Evolutionary conservation across 768 basidiomycete genomes (phyloP).

Genomic region (Leccinum rimulosum): DNA sequence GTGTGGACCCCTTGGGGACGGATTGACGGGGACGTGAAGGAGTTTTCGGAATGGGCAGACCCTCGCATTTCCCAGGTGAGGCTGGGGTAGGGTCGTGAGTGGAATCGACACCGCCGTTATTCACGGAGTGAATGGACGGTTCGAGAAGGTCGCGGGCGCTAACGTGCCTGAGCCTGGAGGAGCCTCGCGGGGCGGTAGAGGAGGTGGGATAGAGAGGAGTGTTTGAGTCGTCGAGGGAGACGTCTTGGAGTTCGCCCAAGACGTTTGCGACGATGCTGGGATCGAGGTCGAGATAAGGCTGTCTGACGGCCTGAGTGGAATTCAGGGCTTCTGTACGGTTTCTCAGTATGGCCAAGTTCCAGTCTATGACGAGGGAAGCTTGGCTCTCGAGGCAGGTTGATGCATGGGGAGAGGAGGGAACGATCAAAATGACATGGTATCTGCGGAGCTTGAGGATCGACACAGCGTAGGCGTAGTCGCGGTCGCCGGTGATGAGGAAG

Average conservation of each 20-base stretch:
- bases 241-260: constrained; percentile 21
- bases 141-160: constrained; percentile 27
- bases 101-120: constrained; percentile 5
- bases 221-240: constrained; percentile 15
- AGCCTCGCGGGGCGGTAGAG: neutral
- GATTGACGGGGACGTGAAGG: constrained; percentile 23
- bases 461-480: constrained; percentile 65
- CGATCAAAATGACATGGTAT: constrained; percentile 52
- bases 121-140: constrained; percentile 11
- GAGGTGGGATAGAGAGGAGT: constrained; percentile 1
- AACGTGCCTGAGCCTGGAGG: constrained; percentile 13
- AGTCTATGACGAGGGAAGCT: constrained; percentile 52
- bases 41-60: constrained; percentile 13
- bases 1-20: constrained; percentile 14
- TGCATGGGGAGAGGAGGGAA: constrained; percentile 35
- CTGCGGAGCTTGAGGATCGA: constrained; percentile 53
- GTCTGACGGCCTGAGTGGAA: constrained; percentile 19
- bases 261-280: constrained; percentile 19
- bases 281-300: constrained; percentile 28
- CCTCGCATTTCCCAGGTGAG: constrained; percentile 11
- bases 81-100: neutral
- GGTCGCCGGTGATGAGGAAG: constrained; percentile 63
- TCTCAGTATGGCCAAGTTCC: constrained; percentile 41
- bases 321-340: constrained; percentile 22
- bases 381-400: constrained; percentile 51